Percentiles rank a stretch among this genome's conserved stretches.
Conservation (phyloP, 768 basidiomycete genomes). For the Gymnopilus dilepis region DNA sequence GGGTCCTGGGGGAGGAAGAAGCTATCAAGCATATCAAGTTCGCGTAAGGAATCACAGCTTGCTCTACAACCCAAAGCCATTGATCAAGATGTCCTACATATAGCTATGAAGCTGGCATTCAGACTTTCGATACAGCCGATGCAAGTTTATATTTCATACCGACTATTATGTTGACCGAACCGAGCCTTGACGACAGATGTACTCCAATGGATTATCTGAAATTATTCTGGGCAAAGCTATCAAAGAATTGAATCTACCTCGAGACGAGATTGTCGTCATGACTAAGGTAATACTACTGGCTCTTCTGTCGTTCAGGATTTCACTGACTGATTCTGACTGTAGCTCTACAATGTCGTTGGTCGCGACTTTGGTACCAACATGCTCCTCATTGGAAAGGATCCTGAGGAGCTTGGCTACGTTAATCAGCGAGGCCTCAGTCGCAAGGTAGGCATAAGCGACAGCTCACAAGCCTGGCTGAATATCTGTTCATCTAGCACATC, state of each 20-base stretch:
- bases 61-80: neutral
- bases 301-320: neutral
- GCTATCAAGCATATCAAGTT: conserved; percentile 58
- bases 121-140: conserved; percentile 66
- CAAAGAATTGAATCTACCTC: conserved; percentile 65
- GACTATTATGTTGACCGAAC: neutral
- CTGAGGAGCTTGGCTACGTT: conserved; percentile 52
- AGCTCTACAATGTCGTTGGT: conserved; percentile 46
- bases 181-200: conserved; percentile 44
- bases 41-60: conserved; percentile 35
- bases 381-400: conserved; percentile 18
- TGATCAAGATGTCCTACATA: neutral
- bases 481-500: conserved; percentile 50
- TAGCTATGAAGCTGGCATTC: conserved; percentile 67
- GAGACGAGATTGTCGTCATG: conserved; percentile 78
- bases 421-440: conserved; percentile 55
- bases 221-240: conserved; percentile 74
- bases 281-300: conserved; percentile 57
- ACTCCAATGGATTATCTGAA: conserved; percentile 72
- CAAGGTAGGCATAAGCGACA: conserved; percentile 34
- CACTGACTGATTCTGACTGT: neutral
- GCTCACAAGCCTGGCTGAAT: too few species aligned
- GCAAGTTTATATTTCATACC: conserved; percentile 26
- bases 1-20: conserved; percentile 54
- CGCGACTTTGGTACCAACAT: conserved; percentile 28